A percentile compares a stretch with the other conserved stretches of the same genome.
These are phyloP conservation scores for Neurospora sp. DNA, from an alignment of 495 filamentous ascomycete species.

Conservation along the genomic window DNA sequence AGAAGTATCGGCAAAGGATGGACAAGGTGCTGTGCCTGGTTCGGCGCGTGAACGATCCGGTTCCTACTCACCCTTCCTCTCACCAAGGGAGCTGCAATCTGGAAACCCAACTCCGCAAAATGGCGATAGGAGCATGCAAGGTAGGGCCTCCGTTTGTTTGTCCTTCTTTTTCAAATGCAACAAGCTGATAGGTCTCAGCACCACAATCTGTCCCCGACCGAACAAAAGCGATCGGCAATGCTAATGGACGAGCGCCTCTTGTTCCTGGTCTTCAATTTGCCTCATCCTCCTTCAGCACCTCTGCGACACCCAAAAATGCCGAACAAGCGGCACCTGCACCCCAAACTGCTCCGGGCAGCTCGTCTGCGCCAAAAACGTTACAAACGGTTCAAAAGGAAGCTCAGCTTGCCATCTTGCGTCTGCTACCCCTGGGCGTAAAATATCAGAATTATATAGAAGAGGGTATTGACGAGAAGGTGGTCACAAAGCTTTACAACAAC, in stretches of 20 bases:
- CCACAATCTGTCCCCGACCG: neutral
- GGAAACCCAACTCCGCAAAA: slow-evolving; percentile 11
- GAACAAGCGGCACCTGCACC: neutral
- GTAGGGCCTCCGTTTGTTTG: neutral
- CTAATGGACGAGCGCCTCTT: neutral
- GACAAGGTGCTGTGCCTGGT: neutral
- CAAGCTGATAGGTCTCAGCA: neutral
- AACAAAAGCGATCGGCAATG: neutral
- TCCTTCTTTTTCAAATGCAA: neutral
- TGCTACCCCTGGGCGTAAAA: slow-evolving; percentile 54
- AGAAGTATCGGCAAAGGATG: neutral
- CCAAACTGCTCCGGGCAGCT: neutral
- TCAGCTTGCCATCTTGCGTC: slow-evolving; percentile 53
- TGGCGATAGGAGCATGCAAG: neutral
- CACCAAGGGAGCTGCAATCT: slow-evolving; percentile 33
- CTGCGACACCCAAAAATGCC: neutral
- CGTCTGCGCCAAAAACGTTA: slow-evolving; percentile 18
- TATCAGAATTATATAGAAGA: slow-evolving; percentile 62
- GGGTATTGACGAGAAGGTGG: slow-evolving; percentile 53
- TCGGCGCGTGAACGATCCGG: slow-evolving; percentile 33
- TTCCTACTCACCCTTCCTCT: slow-evolving; percentile 44
- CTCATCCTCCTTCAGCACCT: neutral
- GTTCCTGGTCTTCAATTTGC: neutral
- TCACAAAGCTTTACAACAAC: slow-evolving; percentile 56
- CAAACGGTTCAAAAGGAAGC: slow-evolving; percentile 55